Evolutionary conservation across 441 rosid genomes (phyloP).

Genomic region (Gossypium schwendimanii): DNA sequence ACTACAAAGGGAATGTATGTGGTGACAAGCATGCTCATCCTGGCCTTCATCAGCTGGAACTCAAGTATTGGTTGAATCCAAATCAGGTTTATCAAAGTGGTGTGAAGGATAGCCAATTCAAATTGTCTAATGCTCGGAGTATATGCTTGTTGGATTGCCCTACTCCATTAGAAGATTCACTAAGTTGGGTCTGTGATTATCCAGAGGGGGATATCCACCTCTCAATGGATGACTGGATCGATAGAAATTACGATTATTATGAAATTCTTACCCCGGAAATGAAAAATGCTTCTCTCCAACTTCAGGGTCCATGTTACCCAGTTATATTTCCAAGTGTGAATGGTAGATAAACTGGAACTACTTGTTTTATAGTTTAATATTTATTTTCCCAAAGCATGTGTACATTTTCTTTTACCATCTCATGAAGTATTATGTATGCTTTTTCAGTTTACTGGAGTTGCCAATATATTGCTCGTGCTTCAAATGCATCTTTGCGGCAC

Average conservation of each 20-base stretch:
- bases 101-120: slow-evolving; percentile 62
- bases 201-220: slow-evolving; percentile 92
- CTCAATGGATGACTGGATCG: slow-evolving; percentile 74
- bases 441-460: slow-evolving; percentile 88
- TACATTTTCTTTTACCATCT: not conserved
- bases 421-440: not conserved
- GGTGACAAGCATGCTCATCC: slow-evolving; percentile 78
- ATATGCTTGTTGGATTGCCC: slow-evolving; percentile 92
- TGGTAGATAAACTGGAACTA: slow-evolving; percentile 36
- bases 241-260: slow-evolving; percentile 81
- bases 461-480: slow-evolving; percentile 79
- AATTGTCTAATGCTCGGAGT: slow-evolving; percentile 69
- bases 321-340: slow-evolving; percentile 84
- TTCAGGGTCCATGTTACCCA: slow-evolving; percentile 98
- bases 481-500: slow-evolving; percentile 71
- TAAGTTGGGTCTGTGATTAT: slow-evolving; percentile 94
- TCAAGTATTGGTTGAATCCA: slow-evolving; percentile 86
- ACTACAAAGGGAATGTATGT: slow-evolving; percentile 92
- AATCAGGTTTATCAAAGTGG: slow-evolving; percentile 95
- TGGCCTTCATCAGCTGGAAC: slow-evolving; percentile 66
- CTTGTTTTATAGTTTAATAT: slow-evolving; percentile 12
- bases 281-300: slow-evolving; percentile 88
- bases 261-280: slow-evolving; percentile 90
- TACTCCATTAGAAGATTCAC: slow-evolving; percentile 63
- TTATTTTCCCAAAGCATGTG: not conserved